phyloP scores from a whole-genome alignment of 306 rosid species.

The Begonia masoniana region DNA sequence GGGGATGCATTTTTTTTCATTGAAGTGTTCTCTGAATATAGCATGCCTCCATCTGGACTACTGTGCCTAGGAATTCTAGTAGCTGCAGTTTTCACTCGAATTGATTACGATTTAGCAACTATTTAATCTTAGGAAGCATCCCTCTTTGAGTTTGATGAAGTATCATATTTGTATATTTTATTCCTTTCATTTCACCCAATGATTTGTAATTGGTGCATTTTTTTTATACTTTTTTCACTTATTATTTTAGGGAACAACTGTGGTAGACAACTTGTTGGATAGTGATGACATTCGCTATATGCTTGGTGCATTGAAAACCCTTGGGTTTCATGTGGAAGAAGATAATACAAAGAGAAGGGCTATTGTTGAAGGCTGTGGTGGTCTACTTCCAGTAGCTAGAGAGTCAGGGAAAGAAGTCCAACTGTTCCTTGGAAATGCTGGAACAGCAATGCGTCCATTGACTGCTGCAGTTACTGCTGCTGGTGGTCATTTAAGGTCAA shows the following conservation, averaged over 20 bases:
- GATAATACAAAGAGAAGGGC: slow-evolving; percentile 63
- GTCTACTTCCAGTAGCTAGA: slow-evolving; percentile 53
- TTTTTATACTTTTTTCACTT: not conserved
- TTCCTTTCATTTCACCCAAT: too few relatives aligned
- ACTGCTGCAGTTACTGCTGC: slow-evolving; percentile 91
- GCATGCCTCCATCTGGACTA: too few relatives aligned
- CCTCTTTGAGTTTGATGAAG: too few relatives aligned
- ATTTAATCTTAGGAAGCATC: too few relatives aligned
- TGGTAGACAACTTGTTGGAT: slow-evolving; percentile 78
- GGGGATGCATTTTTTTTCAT: too few relatives aligned
- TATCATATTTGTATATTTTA: not conserved
- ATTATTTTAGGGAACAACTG: slow-evolving; percentile 69
- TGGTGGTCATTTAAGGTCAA: slow-evolving; percentile 81
- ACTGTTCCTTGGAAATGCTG: slow-evolving; percentile 98
- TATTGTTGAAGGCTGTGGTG: slow-evolving; percentile 80
- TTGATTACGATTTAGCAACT: too few relatives aligned
- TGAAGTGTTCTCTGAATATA: too few relatives aligned
- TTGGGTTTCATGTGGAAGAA: slow-evolving; percentile 73
- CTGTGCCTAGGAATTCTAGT: too few relatives aligned
- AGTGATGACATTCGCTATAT: slow-evolving; percentile 94
- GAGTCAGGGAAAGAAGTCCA: slow-evolving; percentile 48
- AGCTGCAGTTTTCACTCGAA: too few relatives aligned
- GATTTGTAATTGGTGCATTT: not conserved
- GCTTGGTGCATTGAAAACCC: slow-evolving; percentile 81
- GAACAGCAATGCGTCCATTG: slow-evolving; percentile 98